These are phyloP conservation scores for Akanthomyces lecanii DNA, from an alignment of 2,329 filamentous ascomycete genomes.

Conservation along the genomic window DNA sequence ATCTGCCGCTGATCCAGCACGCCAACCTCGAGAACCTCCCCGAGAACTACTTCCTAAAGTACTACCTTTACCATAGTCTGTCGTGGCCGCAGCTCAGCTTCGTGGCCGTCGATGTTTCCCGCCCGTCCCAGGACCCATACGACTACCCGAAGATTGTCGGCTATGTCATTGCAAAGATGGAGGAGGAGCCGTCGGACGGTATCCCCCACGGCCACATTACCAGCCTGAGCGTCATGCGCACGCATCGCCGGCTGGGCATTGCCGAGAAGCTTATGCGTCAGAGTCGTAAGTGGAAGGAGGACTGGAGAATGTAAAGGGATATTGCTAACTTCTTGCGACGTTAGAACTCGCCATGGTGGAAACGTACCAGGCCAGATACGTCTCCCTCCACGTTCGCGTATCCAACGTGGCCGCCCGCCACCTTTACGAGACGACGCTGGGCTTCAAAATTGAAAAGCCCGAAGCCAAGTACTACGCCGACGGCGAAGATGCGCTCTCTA, in stretches of 20 bases:
- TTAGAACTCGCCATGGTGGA: constrained; percentile 81
- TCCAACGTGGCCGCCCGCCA: constrained; percentile 88
- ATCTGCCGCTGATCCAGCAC: constrained; percentile 91
- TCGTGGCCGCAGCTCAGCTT: constrained; percentile 97
- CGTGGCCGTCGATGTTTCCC: constrained; percentile 87
- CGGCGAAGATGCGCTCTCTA: constrained; percentile 91
- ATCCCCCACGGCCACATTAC: constrained; percentile 96
- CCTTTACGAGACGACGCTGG: constrained; percentile 87
- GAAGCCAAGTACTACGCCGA: constrained; percentile 95
- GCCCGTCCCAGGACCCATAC: constrained; percentile 71
- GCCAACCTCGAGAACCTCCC: constrained; percentile 98
- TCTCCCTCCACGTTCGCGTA: constrained; percentile 91
- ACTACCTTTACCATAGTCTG: constrained; percentile 98
- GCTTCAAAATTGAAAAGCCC: constrained; percentile 82
- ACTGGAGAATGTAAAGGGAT: no score
- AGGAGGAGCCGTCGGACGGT: constrained; percentile 90
- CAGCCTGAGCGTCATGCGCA: constrained; percentile 91
- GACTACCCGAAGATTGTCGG: constrained; percentile 97
- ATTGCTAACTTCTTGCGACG: background rate
- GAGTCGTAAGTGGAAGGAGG: constrained; percentile 63
- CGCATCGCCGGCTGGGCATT: constrained; percentile 83
- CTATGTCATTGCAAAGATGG: constrained; percentile 99
- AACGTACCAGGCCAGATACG: constrained; percentile 84
- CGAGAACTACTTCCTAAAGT: constrained; percentile 99
- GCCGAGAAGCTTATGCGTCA: constrained; percentile 98